These are phyloP conservation scores for Pelargonium nanum DNA, from an alignment of 345 rosid species.

Conservation along the genomic window DNA sequence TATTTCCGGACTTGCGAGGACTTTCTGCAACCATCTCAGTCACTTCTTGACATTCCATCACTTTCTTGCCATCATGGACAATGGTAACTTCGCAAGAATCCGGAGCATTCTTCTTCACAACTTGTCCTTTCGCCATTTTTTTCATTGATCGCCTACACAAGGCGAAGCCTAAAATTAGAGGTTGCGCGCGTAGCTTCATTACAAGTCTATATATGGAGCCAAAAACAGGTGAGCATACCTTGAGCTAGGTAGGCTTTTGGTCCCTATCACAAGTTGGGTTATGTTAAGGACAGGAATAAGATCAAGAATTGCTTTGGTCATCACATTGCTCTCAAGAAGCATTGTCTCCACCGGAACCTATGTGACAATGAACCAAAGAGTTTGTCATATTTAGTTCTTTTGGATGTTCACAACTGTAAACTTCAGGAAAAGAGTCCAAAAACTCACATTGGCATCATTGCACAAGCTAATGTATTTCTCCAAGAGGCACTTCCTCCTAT, in stretches of 20 bases:
- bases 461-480: constrained; percentile 44
- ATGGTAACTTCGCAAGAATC: constrained; percentile 38
- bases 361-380: neutral
- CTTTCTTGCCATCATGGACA: constrained; percentile 30
- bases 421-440: neutral
- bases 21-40: constrained; percentile 1
- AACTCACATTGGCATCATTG: constrained; percentile 33
- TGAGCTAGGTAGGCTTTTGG: constrained; percentile 24
- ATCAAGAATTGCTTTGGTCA: constrained; percentile 37
- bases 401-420: neutral
- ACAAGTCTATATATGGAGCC: too few species aligned
- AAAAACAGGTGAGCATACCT: constrained; percentile 23
- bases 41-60: constrained; percentile 8
- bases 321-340: constrained; percentile 35
- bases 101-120: constrained; percentile 43
- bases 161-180: too few species aligned
- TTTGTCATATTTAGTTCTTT: neutral
- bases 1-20: constrained; percentile 6
- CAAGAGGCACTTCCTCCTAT: constrained; percentile 38
- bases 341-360: constrained; percentile 48
- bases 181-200: too few species aligned
- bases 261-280: constrained; percentile 43
- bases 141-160: constrained; percentile 20
- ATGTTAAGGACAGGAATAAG: constrained; percentile 52
- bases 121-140: constrained; percentile 30